Evolutionary conservation across 2,329 filamentous ascomycete species (phyloP).

Genomic region (Alternaria sp.): DNA sequence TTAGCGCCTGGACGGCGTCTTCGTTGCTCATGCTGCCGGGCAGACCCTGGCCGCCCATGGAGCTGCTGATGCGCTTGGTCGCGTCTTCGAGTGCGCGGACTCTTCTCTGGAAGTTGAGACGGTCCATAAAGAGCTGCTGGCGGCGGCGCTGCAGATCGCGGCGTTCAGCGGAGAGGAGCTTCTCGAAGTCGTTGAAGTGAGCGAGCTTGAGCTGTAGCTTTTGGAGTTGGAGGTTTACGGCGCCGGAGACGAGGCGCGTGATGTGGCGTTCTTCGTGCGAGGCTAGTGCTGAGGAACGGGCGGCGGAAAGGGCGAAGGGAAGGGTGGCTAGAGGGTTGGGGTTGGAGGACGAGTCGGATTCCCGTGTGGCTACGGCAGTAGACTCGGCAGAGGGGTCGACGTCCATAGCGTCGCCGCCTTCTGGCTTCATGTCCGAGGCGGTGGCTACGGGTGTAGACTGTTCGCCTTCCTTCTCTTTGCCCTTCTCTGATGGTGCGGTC

Average conservation of each 20-base stretch:
- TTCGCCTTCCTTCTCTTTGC: conserved; percentile 67
- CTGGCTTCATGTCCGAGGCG: conserved; percentile 59
- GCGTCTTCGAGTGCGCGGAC: conserved; percentile 82
- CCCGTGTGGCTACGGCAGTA: conserved; percentile 44
- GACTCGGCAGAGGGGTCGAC: conserved; percentile 59
- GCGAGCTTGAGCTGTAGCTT: conserved; percentile 95
- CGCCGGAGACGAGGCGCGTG: conserved; percentile 88
- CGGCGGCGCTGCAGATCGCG: conserved; percentile 89
- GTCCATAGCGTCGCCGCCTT: conserved; percentile 64
- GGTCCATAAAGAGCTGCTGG: conserved; percentile 92
- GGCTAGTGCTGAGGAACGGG: conserved; percentile 83
- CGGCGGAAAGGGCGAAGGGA: conserved; percentile 83
- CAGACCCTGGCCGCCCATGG: conserved; percentile 38
- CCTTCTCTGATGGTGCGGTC: conserved; percentile 53
- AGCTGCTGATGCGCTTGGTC: conserved; percentile 58
- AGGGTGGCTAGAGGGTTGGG: conserved; percentile 69
- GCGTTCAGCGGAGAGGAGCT: conserved; percentile 87
- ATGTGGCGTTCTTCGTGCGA: conserved; percentile 97
- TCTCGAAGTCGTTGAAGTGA: conserved; percentile 96
- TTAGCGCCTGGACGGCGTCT: conserved; percentile 42
- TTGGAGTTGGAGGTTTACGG: conserved; percentile 90
- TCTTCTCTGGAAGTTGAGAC: conserved; percentile 85
- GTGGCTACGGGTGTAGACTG: conserved; percentile 52
- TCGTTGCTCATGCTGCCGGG: conserved; percentile 41
- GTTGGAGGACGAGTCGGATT: conserved; percentile 16